Conservation (phyloP, 2,329 filamentous ascomycete species). For the Calonectria fujianensis region DNA sequence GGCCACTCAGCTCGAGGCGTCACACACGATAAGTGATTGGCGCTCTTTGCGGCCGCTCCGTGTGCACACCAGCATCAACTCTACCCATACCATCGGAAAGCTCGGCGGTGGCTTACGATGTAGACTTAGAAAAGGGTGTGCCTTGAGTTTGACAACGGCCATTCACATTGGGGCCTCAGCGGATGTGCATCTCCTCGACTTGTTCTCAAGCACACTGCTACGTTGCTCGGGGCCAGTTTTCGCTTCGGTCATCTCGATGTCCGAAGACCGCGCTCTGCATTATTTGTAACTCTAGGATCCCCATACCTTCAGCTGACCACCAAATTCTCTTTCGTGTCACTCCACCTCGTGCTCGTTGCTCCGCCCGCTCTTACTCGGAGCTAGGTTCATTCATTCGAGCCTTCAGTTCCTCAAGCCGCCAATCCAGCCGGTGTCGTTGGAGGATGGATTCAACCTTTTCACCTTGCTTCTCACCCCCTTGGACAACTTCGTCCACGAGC, state of each 20-base stretch:
- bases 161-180: neutral
- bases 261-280: neutral
- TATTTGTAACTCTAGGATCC: conserved; percentile 10
- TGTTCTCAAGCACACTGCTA: neutral
- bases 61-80: conserved; percentile 31
- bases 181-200: neutral
- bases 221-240: neutral
- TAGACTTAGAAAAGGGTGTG: conserved; percentile 29
- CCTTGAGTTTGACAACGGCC: neutral
- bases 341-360: neutral
- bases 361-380: neutral
- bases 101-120: conserved; percentile 47
- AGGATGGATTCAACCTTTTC: conserved; percentile 53
- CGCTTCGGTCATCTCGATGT: neutral
- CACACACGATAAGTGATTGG: conserved; percentile 29
- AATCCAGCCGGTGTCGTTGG: conserved; percentile 51
- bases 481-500: conserved; percentile 56
- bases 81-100: conserved; percentile 42
- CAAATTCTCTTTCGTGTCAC: conserved; percentile 25
- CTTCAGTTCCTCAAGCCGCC: conserved; percentile 38
- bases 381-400: conserved; percentile 14
- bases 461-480: conserved; percentile 45
- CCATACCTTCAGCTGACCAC: conserved; percentile 30
- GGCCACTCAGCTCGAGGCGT: conserved; percentile 30
- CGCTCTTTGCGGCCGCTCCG: conserved; percentile 31